Evolutionary conservation across 2,329 filamentous ascomycete genomes (phyloP), one percentile per base, ranked within the genome.

Genomic region (Apiospora saccharicola): DNA sequence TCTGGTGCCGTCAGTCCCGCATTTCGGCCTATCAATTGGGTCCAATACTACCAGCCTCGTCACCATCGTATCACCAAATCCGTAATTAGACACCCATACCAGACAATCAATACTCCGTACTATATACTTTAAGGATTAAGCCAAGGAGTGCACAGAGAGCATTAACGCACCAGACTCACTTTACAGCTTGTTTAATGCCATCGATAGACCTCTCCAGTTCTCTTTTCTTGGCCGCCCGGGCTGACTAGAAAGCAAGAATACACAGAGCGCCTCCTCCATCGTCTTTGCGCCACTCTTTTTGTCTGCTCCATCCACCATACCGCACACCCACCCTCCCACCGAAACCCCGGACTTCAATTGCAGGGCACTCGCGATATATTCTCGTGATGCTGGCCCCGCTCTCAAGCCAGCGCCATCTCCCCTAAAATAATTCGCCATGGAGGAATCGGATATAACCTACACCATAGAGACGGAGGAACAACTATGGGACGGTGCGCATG

Each of bases 401-500:
- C 44, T 47, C 44, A 7, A 47, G 67, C 41, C 43, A 14, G 44
- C 41, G 44, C 41, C 46, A 44, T 68, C 24, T 68, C 44, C 26
- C 67, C 43, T 68, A 41, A 68, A 46, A 24, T 26, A 47, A 34
- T 47, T 75, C 76, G 86, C 77, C 79, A 89, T 89, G 87, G 84
- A 85, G 78, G 85, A 93, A 85, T 89, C 90, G 84, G 92, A 95
- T 83, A 88, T 89, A 79, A 88, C 88, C 78, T 89, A 90, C 82
- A 88, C 87, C 80, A 88, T 94, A 82, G 92, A 95, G 83, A 92
- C 90, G 82, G 94, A 94, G 85, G 90, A 94, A 82, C 92, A 95
- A 84, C 95, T 98, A 85, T 98, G 95, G 96, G 88, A 91, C 83
- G 93, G 95, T 97, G 82, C 81, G 88, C 77, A 76, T 82, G 41